These are phyloP conservation scores for Suhomyces ambrosiae DNA, from an alignment of 1,139 yeast species.

Conservation along the genomic window DNA sequence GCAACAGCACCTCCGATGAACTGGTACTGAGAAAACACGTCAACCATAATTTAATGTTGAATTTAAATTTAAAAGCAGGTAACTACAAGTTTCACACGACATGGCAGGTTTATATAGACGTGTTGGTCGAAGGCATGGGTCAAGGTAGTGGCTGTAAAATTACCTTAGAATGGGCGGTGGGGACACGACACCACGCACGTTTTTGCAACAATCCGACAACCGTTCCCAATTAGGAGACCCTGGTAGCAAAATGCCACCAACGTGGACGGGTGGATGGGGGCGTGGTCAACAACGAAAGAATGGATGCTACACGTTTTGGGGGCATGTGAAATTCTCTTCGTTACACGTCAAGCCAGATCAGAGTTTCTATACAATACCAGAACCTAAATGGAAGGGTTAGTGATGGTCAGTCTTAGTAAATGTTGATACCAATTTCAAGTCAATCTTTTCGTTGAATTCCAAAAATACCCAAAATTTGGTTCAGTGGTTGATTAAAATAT, in stretches of 20 bases:
- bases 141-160: constrained; percentile 2
- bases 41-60: neutral
- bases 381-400: no score
- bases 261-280: constrained; percentile 5
- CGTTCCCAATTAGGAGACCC: neutral
- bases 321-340: constrained; percentile 9
- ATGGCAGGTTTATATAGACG: constrained; percentile 1
- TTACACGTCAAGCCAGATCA: no score
- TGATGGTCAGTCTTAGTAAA: no score
- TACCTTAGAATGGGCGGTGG: neutral
- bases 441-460: no score
- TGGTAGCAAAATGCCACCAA: neutral
- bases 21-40: neutral
- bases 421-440: no score
- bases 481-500: no score
- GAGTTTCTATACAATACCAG: no score
- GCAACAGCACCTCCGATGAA: constrained; percentile 4
- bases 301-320: constrained; percentile 3
- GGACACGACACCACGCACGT: constrained; percentile 3
- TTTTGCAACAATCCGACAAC: constrained; percentile 3
- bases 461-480: no score
- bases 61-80: neutral
- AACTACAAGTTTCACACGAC: neutral
- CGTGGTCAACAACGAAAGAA: constrained; percentile 1
- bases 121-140: neutral